Base-by-base conservation (phyloP, 495 filamentous ascomycete species). In the Penicillium malachiteum region DNA sequence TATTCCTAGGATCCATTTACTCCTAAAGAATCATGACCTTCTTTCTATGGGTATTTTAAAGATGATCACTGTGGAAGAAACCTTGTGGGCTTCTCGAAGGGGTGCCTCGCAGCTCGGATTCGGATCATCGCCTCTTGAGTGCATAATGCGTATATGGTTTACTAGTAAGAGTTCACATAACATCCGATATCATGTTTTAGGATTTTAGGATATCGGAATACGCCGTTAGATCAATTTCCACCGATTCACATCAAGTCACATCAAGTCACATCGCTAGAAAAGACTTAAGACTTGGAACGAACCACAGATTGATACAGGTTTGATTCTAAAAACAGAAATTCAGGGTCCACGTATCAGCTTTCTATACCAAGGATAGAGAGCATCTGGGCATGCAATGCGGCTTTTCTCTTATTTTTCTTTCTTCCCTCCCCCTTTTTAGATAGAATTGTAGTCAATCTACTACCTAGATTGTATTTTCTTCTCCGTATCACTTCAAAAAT, bases 321-420 rank as follows among this genome's bases (percentile, higher is more conserved):
- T 44, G 12, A 34, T 64, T 21, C 65, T 68, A 66, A 68, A 68
- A 68, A 68, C 65, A 68, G 65, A 34, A 49, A 63, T 60, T 63
- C 65, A 63, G 63, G 65, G 65, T 68, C 60, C 65, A 68, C 58
- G 65, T 59, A 43, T 44, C 52, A 52, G 40, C 34, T 50, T 26
- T n/a, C 2, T 34, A 52, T 34, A 55, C 56, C 50, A 35, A 59
- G 45, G 30, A 49, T 42, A 51, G 4, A 26, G 21, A 26, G 21
- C 21, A 26, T 26, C 21, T 26, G 21, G 21, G 51, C 51, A 60
- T 50, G 54, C 48, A 42, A 58, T 58, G 51, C 46, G 48, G 51
- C 26, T 55, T 42, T 60, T 47, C 48, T 13, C 34, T 48, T 37
- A 4, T 48, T 18, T 55, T 26, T 46, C 33, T 18, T 53, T 56